Evolutionary conservation across 768 basidiomycete genomes (phyloP).

Genomic region (Leccinum longicurvipes): DNA sequence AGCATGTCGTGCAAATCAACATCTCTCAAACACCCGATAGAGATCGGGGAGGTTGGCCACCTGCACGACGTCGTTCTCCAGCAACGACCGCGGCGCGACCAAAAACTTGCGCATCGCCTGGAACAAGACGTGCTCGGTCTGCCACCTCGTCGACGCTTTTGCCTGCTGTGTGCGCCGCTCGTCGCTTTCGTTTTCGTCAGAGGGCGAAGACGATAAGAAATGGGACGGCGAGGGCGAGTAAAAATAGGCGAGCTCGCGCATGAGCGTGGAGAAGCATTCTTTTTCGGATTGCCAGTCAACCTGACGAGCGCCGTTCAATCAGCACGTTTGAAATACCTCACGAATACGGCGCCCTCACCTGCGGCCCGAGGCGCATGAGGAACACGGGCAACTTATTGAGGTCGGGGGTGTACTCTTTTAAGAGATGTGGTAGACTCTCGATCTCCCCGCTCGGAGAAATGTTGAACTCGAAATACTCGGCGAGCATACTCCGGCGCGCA

Average conservation of each 20-base stretch:
- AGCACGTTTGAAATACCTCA: background rate
- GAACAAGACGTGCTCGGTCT: conserved; percentile 88
- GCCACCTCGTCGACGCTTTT: conserved; percentile 63
- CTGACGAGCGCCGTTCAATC: conserved; percentile 35
- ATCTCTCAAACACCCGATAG: conserved; percentile 93
- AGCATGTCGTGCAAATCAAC: conserved; percentile 41
- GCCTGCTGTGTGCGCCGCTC: conserved; percentile 34
- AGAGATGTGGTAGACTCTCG: conserved; percentile 76
- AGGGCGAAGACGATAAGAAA: conserved; percentile 9
- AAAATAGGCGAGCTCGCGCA: conserved; percentile 90
- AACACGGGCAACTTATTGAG: conserved; percentile 87
- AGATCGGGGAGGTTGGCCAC: conserved; percentile 88
- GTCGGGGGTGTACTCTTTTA: conserved; percentile 87
- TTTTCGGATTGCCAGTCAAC: conserved; percentile 86
- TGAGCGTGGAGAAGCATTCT: conserved; percentile 81
- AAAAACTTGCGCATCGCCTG: conserved; percentile 81
- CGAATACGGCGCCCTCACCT: conserved; percentile 44
- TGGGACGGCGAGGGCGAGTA: conserved; percentile 55
- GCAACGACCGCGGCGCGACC: conserved; percentile 57
- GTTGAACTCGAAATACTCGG: conserved; percentile 83
- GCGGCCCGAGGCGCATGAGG: conserved; percentile 88
- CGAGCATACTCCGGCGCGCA: conserved; percentile 73
- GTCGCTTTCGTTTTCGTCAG: conserved; percentile 42
- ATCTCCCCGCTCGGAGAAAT: conserved; percentile 67
- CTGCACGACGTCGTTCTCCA: conserved; percentile 76